Conservation (phyloP, 2,329 filamentous ascomycete genomes). For the Cercospora janseana region DNA sequence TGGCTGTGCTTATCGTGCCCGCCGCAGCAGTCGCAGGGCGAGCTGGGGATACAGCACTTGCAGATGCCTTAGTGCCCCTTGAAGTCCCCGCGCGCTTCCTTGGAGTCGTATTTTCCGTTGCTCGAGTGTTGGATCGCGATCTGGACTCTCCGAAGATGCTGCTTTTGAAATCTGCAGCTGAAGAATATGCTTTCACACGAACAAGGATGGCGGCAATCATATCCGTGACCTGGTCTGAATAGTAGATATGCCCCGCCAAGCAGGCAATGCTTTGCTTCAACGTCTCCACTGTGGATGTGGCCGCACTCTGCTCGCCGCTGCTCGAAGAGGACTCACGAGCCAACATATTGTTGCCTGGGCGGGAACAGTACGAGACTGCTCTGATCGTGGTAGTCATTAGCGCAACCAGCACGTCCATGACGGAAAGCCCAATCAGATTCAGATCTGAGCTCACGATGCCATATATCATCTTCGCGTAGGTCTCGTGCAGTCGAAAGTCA, state of each 20-base stretch:
- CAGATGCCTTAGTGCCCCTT: conserved; percentile 12
- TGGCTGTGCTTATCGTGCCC: not conserved
- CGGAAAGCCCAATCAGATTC: conserved; percentile 90
- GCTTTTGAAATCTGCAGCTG: conserved; percentile 33
- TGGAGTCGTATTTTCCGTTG: conserved; percentile 18
- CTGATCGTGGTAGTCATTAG: conserved; percentile 72
- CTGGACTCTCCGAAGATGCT: conserved; percentile 16
- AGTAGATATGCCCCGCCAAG: conserved; percentile 92
- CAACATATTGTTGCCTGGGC: conserved; percentile 7
- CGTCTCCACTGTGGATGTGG: conserved; percentile 34
- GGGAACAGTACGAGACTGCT: conserved; percentile 17
- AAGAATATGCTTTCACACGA: conserved; percentile 65
- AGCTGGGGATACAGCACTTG: conserved; percentile 10
- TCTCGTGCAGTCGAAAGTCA: conserved; percentile 66
- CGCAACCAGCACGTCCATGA: conserved; percentile 89
- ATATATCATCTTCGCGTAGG: conserved; percentile 74
- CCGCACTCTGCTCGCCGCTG: conserved; percentile 13
- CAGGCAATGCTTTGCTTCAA: conserved; percentile 85
- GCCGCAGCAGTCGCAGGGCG: conserved; percentile 6
- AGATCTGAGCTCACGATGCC: conserved; percentile 82
- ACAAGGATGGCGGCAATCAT: conserved; percentile 81
- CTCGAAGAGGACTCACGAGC: conserved; percentile 6
- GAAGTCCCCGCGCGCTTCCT: conserved; percentile 29
- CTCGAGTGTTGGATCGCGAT: conserved; percentile 15
- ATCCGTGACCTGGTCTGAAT: conserved; percentile 91